These are phyloP conservation scores for Pseudomassariella vexata DNA, from an alignment of 2,329 filamentous ascomycete species.

Conservation along the genomic window DNA sequence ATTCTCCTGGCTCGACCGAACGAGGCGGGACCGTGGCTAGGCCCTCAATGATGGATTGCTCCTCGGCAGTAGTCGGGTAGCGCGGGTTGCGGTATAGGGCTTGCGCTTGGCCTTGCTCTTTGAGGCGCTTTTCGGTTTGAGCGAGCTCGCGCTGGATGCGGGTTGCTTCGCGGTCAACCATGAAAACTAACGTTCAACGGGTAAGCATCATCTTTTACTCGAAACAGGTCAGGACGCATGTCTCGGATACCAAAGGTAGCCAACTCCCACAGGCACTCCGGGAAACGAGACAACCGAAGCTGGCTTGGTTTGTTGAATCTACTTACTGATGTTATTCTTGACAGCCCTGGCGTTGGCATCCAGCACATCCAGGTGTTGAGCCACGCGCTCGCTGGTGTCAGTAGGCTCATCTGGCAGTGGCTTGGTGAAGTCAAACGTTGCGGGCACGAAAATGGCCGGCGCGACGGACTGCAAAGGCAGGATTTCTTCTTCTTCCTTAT, in stretches of 20 bases:
- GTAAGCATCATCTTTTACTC: too few species aligned
- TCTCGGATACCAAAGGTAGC: too few species aligned
- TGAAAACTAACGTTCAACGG: too few species aligned
- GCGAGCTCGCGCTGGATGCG: constrained; percentile 2
- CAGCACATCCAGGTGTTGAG: constrained; percentile 3
- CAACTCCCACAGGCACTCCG: too few species aligned
- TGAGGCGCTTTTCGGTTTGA: too few species aligned
- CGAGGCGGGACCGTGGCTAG: too few species aligned
- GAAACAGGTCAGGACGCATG: too few species aligned
- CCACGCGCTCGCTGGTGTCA: neutral
- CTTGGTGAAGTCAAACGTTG: constrained; percentile 7
- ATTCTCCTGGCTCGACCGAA: too few species aligned
- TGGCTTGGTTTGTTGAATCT: too few species aligned
- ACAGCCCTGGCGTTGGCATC: constrained; percentile 7
- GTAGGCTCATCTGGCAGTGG: neutral
- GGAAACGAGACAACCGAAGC: too few species aligned
- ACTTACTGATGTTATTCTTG: constrained; percentile 7
- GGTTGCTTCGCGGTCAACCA: constrained; percentile 4
- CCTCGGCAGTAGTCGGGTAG: neutral
- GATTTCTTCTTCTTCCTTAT: constrained; percentile 1
- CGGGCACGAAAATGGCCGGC: constrained; percentile 10
- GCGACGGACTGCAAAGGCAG: constrained; percentile 1
- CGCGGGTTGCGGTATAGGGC: neutral
- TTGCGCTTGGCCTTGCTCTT: neutral
- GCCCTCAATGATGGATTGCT: too few species aligned